These are phyloP conservation scores for Akanthomyces muscarius DNA, from an alignment of 2,329 filamentous ascomycete genomes.

Conservation along the genomic window DNA sequence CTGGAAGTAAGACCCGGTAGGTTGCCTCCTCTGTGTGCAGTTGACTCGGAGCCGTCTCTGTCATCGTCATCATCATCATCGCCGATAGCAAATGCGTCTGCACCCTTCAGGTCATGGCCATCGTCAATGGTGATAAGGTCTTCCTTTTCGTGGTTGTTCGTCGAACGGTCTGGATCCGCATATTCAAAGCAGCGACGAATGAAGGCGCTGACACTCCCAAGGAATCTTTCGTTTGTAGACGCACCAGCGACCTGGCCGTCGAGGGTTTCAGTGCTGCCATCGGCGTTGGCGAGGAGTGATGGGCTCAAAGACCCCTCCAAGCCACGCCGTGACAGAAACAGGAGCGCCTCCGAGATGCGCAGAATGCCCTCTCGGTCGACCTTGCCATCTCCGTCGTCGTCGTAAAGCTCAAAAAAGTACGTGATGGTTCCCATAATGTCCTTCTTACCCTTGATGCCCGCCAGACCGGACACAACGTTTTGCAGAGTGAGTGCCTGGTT, in stretches of 20 bases:
- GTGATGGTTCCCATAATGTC: conserved; percentile 98
- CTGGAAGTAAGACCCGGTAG: not conserved
- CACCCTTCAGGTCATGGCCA: conserved; percentile 30
- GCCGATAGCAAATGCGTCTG: conserved; percentile 66
- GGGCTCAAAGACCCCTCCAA: conserved; percentile 68
- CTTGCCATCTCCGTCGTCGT: conserved; percentile 84
- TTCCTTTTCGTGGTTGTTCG: conserved; percentile 45
- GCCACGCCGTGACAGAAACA: conserved; percentile 88
- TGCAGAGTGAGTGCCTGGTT: conserved; percentile 78
- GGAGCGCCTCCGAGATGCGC: conserved; percentile 85
- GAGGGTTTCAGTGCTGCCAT: conserved; percentile 45
- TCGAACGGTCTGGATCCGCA: conserved; percentile 82
- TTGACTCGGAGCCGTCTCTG: conserved; percentile 32
- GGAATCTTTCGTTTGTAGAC: conserved; percentile 78
- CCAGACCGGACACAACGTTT: conserved; percentile 86
- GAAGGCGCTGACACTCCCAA: conserved; percentile 91
- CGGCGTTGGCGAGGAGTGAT: conserved; percentile 33
- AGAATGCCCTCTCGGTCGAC: conserved; percentile 95
- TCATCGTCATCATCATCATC: conserved; percentile 65
- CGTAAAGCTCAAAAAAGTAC: conserved; percentile 97
- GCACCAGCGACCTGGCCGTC: conserved; percentile 43
- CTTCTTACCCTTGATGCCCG: conserved; percentile 83
- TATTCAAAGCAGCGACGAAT: conserved; percentile 97
- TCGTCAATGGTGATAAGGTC: conserved; percentile 23
- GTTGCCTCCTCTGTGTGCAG: not conserved